Evolutionary conservation across 352 stramenopile genomes (phyloP), one percentile per base, ranked within the genome.

Genomic region (Thalassiosira hispida): DNA sequence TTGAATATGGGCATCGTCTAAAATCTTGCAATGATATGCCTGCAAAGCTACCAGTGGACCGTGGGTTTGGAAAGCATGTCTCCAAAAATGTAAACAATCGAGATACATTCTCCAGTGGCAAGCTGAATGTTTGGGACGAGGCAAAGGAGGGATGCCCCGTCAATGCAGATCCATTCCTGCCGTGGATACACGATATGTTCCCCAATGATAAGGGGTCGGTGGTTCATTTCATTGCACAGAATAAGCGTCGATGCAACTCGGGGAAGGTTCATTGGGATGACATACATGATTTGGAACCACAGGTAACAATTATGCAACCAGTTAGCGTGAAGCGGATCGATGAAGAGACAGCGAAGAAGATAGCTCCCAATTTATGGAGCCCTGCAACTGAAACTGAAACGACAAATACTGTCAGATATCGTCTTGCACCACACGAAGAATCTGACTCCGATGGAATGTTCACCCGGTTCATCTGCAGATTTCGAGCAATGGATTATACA

Each of bases 141-240:
- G 73, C 73, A 4, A 81, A 75, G 49, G 79, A 90, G 61, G 84
- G 90, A 55, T 86, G 80, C 68, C 86, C 86, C 18, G 83, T 90
- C 0, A 80, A 90, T 67, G 73, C 77, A 5, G 87, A 93, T 75
- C 79, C 84, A 14, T 93, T 82, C 64, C 66, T 93, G 25, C 85
- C 87, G 6, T 93, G 87, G 87, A 79, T 93, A 44, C 87, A 93
- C 62, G 87, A 93, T 63, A 60, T 88, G 25, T 91, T 90, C 74
- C 76, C 79, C 1, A 77, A 75, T 25, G 31, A 57, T 25, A 66
- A 79, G 46, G 59, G 71, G 9, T 69, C 53, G 6, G 61, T 65
- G 1, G 72, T 92, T 49, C 62, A 86, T 47, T 87, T 93, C 79
- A 81, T 93, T 29, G 85, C 82, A 23, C 87, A 93, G 57, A 93